Evolutionary conservation across 805 yeast species (phyloP).

Genomic region (Yarrowia yakushimensis): DNA sequence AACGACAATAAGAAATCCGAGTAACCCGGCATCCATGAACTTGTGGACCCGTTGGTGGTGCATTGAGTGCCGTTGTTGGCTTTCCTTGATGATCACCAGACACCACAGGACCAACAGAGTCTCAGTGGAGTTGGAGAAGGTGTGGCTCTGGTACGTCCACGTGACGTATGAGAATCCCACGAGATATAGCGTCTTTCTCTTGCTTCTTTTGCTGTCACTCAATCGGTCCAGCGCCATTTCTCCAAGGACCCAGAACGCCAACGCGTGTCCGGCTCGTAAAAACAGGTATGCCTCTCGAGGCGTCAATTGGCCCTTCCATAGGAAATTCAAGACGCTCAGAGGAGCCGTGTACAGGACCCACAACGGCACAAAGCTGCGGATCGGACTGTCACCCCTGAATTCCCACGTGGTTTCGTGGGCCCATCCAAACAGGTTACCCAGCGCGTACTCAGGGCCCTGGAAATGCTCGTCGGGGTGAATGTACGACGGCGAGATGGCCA

Average conservation of each 20-base stretch:
- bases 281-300: slow-evolving; percentile 51
- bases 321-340: slow-evolving; percentile 43
- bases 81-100: slow-evolving; percentile 49
- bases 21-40: slow-evolving; percentile 41
- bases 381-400: slow-evolving; percentile 52
- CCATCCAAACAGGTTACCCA: slow-evolving; percentile 43
- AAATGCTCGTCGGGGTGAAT: slow-evolving; percentile 98
- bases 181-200: slow-evolving; percentile 41
- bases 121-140: slow-evolving; percentile 86
- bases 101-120: slow-evolving; percentile 48
- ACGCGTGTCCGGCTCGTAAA: slow-evolving; percentile 48
- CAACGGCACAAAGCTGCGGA: slow-evolving; percentile 69
- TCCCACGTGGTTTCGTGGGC: slow-evolving; percentile 75
- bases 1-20: slow-evolving; percentile 53
- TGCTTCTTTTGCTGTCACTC: slow-evolving; percentile 49
- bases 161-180: slow-evolving; percentile 64
- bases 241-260: slow-evolving; percentile 40
- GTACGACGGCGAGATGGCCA: slow-evolving; percentile 72
- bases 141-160: slow-evolving; percentile 75
- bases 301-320: slow-evolving; percentile 39
- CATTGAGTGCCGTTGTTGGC: slow-evolving; percentile 28
- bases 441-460: slow-evolving; percentile 72
- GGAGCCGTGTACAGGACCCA: slow-evolving; percentile 66
- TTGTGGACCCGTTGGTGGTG: slow-evolving; percentile 32
- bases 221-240: slow-evolving; percentile 47